Evolutionary conservation across 768 basidiomycete genomes (phyloP), one percentile per base, ranked within the genome.

Genomic region (Rhizopogon vulgaris): DNA sequence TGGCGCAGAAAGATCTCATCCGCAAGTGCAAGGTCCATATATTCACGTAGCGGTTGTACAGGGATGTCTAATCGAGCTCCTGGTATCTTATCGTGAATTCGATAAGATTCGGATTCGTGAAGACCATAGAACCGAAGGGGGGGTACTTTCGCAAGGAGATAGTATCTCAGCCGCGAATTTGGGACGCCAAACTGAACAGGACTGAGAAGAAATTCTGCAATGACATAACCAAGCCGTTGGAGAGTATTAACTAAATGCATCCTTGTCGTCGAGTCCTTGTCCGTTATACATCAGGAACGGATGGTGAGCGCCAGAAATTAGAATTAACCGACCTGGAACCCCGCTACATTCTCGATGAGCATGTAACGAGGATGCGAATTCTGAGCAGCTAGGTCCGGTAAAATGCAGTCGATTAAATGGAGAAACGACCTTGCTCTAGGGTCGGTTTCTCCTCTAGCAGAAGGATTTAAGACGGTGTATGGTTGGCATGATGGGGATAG

Each of bases 401-500:
- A 71, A 22, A 91, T 73, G 24, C 65, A 63, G 53, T 79, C 73
- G 38, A 90, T 71, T 37, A 92, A 75, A 64, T 87, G 82, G 18
- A 90, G 72, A 65, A 91, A 92, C 0, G 86, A 87, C 54, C 75
- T 73, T 7, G 88, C 88, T 12, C 88, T 79, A 10, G 88, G 85
- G 69, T 92, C 90, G 10, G 69, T 68, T 7, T 77, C 78, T 9
- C 85, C 87, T 70, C 83, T 84, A 8, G 85, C 84, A 12, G 75
- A 71, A 3, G 86, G 82, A 60, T 88, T 90, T 48, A 92, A 70
- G 2, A 88, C 78, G 0, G 90, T 90, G 60, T 90, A 91, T 0
- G 90, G 90, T 60, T 91, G 89, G 63, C 89, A 92, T 6, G 88
- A 81, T 5, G 89, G 90, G 0, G 89, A 90, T 41, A 90, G 66